Base-by-base conservation (phyloP, 2,329 filamentous ascomycete species). In the Fusarium caatingaense region DNA sequence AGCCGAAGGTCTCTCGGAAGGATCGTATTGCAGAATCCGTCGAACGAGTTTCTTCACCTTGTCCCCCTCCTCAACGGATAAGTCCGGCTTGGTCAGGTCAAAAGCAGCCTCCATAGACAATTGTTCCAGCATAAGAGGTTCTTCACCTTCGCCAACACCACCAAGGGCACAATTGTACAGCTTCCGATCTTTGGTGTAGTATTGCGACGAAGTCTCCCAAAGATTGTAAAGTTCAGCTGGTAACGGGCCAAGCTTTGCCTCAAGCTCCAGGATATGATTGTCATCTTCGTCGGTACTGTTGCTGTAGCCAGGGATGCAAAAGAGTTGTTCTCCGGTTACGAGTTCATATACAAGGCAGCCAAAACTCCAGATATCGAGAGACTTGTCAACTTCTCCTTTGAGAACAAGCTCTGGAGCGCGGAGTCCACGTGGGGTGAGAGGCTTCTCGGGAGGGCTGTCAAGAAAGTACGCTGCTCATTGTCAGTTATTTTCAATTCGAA, bases 331-430 rank as follows among this genome's bases (percentile, higher is more conserved):
- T 5, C 62, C 66, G 1, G 57, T 66, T 3, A 56, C 18, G 1
- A 69, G 47, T 18, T 69, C 67, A 18, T 50, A 69, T 2, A 69
- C 20, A 18, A 70, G 65, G 11, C 65, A 70, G 1, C 65, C 65
- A 16, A 70, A 69, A 32, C 65, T 70, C 67, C 61, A 70, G 2
- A 66, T 55, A 8, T 69, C 57, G 5, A 63, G 47, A 11, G 54
- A 60, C 7, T 60, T 44, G 27, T 66, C n/a, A 0, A 66, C 13
- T 7, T 54, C 21, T 21, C 28, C 34, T 11, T 12, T 60, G 0
- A 66, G 57, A 13, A 70, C 55, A 13, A 66, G 10, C 9, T 70
- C 61, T 16, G 67, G 66, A 3, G 67, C 10, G 4, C 67, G 45
- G 3, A 66, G 21, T 6, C 60, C 61, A 3, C 23, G 12, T 1